phyloP scores from a whole-genome alignment of 768 basidiomycete species.

The Russula emetica region DNA sequence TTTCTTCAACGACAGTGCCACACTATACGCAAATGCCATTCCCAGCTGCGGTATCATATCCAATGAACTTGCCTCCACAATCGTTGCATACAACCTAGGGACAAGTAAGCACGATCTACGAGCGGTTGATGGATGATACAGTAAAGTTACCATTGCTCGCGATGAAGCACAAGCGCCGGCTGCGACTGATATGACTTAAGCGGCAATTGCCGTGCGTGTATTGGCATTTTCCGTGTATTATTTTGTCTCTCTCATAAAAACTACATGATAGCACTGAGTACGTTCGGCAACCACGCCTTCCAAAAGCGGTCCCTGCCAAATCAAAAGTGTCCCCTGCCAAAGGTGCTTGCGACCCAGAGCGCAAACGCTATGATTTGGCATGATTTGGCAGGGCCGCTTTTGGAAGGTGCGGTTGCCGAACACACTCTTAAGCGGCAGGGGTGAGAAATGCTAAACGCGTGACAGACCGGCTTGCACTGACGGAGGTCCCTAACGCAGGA shows the following conservation, averaged over 20 bases:
- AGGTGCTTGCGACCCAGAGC: too few species aligned
- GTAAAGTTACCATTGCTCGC: slow-evolving; percentile 10
- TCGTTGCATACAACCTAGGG: slow-evolving; percentile 58
- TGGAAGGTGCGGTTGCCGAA: too few species aligned
- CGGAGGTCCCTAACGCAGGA: too few species aligned
- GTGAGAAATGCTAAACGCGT: too few species aligned
- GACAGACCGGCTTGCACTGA: too few species aligned
- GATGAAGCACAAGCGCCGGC: too few species aligned
- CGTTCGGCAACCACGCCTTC: too few species aligned
- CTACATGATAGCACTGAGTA: not conserved
- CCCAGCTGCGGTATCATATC: slow-evolving; percentile 79
- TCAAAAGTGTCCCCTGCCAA: too few species aligned
- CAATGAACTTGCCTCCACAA: slow-evolving; percentile 79
- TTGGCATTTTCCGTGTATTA: not conserved
- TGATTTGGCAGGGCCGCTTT: too few species aligned
- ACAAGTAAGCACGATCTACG: slow-evolving; percentile 4
- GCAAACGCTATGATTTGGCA: too few species aligned
- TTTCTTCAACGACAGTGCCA: slow-evolving; percentile 89
- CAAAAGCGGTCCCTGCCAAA: too few species aligned
- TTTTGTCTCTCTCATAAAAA: not conserved
- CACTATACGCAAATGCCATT: slow-evolving; percentile 84
- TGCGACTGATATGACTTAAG: not conserved
- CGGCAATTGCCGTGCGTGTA: slow-evolving; percentile 7
- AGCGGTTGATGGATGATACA: not conserved
- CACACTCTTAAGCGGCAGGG: too few species aligned